A percentile compares a stretch with the other conserved stretches of the same genome.
Evolutionary conservation across 176 grass and related monocot genomes (phyloP).

Genomic region (Aegilops umbellulata): DNA sequence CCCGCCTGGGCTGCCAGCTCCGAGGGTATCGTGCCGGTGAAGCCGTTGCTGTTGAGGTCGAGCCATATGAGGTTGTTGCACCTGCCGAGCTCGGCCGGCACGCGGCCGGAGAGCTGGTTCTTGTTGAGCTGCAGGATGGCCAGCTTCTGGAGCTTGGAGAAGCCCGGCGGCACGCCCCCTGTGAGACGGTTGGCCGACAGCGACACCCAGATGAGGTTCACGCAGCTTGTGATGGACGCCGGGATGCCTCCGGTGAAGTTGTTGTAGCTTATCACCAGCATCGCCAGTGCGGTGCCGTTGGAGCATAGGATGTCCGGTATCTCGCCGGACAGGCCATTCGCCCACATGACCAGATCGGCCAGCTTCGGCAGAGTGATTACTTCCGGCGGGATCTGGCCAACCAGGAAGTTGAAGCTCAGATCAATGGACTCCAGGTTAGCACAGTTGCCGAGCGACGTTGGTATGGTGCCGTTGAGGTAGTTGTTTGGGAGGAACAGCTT

Average conservation of each 20-base stretch:
- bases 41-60: slow-evolving; percentile 76
- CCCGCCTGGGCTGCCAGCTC: slow-evolving; percentile 62
- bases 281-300: slow-evolving; percentile 53
- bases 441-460: slow-evolving; percentile 54
- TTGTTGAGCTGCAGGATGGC: slow-evolving; percentile 85
- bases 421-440: slow-evolving; percentile 73
- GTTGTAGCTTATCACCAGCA: slow-evolving; percentile 91
- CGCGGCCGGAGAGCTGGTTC: slow-evolving; percentile 57
- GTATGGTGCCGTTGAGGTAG: slow-evolving; percentile 57
- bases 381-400: slow-evolving; percentile 48
- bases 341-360: slow-evolving; percentile 78
- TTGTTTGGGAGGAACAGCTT: slow-evolving; percentile 77
- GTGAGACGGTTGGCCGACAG: slow-evolving; percentile 71
- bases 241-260: slow-evolving; percentile 62
- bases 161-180: slow-evolving; percentile 50
- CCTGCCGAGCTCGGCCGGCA: slow-evolving; percentile 66
- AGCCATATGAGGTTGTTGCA: slow-evolving; percentile 96
- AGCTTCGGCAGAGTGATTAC: slow-evolving; percentile 63
- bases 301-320: slow-evolving; percentile 73
- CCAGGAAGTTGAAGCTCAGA: slow-evolving; percentile 85
- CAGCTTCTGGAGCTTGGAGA: slow-evolving; percentile 67
- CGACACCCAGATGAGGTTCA: slow-evolving; percentile 82
- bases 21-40: slow-evolving; percentile 60
- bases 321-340: slow-evolving; percentile 68
- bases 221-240: slow-evolving; percentile 51